Evolutionary conservation across 2,329 filamentous ascomycete species (phyloP).

Genomic region (Monosporascus sp.): DNA sequence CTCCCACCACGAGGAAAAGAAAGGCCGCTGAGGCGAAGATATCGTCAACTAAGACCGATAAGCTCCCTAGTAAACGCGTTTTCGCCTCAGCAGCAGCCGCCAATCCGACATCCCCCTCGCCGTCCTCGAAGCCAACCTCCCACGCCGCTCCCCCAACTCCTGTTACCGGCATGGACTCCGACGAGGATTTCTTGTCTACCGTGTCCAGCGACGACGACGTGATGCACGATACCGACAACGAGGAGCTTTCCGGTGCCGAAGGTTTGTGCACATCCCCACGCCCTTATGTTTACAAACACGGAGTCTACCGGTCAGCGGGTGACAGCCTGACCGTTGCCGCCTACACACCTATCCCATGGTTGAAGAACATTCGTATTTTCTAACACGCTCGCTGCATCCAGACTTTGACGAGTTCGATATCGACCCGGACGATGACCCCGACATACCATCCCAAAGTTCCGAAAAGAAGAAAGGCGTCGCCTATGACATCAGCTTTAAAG

Average conservation of each 20-base stretch:
- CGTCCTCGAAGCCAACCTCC: conserved; percentile 23
- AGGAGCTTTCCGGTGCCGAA: conserved; percentile 48
- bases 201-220: conserved; percentile 73
- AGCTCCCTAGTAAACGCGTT: conserved; percentile 47
- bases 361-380: neutral
- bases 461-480: conserved; percentile 66
- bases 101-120: neutral
- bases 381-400: conserved; percentile 12
- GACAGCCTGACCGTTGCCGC: too few relatives aligned
- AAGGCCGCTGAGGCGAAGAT: conserved; percentile 62
- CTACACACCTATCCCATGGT: too few relatives aligned
- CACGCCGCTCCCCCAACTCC: conserved; percentile 52
- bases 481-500: conserved; percentile 80
- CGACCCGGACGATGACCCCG: conserved; percentile 47
- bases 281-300: neutral
- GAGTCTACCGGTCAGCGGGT: too few relatives aligned
- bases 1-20: conserved; percentile 54
- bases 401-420: conserved; percentile 59
- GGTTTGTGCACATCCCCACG: conserved; percentile 30
- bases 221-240: conserved; percentile 72
- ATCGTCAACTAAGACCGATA: conserved; percentile 38
- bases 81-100: conserved; percentile 39
- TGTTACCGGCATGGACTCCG: conserved; percentile 79
- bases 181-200: conserved; percentile 87
- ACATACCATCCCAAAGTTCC: conserved; percentile 53